Conservation (phyloP, 1,284 basidiomycete species). For the Ceratobasidium papillatum region DNA sequence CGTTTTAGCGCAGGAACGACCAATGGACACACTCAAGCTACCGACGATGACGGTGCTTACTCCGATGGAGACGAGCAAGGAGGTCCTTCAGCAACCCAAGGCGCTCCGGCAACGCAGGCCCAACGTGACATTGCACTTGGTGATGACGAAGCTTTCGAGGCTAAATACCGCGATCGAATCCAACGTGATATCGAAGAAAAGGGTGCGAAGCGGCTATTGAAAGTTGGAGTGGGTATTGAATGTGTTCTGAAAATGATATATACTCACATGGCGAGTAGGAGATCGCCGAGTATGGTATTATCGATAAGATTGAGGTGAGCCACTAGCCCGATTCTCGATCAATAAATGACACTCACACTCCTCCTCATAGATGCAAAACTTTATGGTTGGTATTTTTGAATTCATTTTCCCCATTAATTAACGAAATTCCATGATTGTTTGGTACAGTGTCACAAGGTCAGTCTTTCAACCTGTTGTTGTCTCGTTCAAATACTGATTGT, state of each 20-base stretch:
- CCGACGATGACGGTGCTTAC: not conserved
- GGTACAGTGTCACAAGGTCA: constrained; percentile 71
- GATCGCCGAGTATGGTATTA: constrained; percentile 84
- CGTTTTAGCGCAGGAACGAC: not conserved
- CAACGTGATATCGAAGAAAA: constrained; percentile 38
- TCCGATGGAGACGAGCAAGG: constrained; percentile 3
- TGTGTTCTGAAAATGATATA: not conserved
- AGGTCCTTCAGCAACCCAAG: not conserved
- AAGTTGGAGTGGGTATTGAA: constrained; percentile 4
- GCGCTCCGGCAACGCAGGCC: not conserved
- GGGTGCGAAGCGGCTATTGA: constrained; percentile 17
- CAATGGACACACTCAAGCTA: not conserved
- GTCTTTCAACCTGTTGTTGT: not conserved
- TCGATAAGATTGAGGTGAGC: constrained; percentile 73
- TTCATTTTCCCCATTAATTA: not conserved
- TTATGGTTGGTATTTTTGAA: constrained; percentile 65
- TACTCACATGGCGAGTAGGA: constrained; percentile 56
- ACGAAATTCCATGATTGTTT: not conserved
- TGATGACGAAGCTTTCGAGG: constrained; percentile 38
- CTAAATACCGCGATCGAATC: constrained; percentile 33
- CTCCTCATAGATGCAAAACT: constrained; percentile 74
- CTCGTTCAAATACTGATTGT: not conserved
- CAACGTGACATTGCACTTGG: constrained; percentile 8
- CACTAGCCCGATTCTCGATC: not conserved
- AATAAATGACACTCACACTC: not conserved